Conservation (phyloP, 2,329 filamentous ascomycete species). For the Fusarium sp. region DNA sequence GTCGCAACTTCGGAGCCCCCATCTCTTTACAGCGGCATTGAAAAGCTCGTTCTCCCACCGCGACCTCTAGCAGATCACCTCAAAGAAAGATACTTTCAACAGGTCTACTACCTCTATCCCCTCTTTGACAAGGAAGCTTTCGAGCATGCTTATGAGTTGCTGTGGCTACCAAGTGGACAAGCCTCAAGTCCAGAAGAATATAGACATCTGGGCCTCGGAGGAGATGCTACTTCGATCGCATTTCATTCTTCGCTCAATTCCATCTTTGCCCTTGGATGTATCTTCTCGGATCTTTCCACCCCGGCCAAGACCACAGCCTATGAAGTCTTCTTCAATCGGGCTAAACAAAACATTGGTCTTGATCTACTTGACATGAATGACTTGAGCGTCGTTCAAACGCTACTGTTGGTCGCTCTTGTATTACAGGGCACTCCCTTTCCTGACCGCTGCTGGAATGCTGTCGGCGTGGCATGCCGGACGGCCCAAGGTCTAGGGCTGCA, state of each 20-base stretch:
- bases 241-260: background rate
- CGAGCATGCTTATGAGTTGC: conserved; percentile 51
- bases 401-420: background rate
- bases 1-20: background rate
- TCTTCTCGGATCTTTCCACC: background rate
- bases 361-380: background rate
- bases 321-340: background rate
- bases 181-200: background rate
- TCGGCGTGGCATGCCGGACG: background rate
- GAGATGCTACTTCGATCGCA: background rate
- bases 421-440: background rate
- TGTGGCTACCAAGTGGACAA: conserved; percentile 48
- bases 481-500: background rate
- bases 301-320: background rate
- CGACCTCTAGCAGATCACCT: background rate
- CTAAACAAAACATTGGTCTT: background rate
- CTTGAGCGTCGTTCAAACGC: background rate
- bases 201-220: background rate
- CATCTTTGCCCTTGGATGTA: background rate
- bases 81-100: conserved; percentile 51
- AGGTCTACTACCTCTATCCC: conserved; percentile 57
- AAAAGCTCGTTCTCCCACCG: background rate
- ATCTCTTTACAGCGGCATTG: background rate
- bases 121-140: conserved; percentile 58
- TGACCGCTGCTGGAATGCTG: background rate